Evolutionary conservation across 805 yeast genomes (phyloP), one percentile per base, ranked within the genome.

Genomic region (Nakazawaea peltata): DNA sequence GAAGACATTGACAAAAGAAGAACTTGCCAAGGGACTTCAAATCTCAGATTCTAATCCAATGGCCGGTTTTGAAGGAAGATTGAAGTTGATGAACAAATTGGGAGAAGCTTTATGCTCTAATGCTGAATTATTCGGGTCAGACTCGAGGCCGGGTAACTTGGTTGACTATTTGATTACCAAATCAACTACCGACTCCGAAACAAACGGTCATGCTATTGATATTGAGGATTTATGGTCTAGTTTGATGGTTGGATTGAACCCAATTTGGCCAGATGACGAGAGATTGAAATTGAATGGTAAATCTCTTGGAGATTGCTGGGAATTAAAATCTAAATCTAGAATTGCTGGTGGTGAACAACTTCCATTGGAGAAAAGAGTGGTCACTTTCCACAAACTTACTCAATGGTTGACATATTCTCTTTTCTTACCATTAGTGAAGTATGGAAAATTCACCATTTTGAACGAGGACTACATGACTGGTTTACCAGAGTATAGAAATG

Each of bases 391-490:
- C 45, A 77, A 77, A 40, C 58, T 77, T 26, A 74, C 81, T 0
- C 84, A 77, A 51, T 77, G 83, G 83, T 56, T 77, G 8, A 69
- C 80, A 15, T 77, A 77, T 48, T 77, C 83, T 2, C 50, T 77
- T 33, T 48, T 77, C 14, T 63, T 66, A 11, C 82, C 81, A 5
- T 54, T 77, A 30, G 60, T 57, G 33, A 52, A 57, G 13, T 67
- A 53, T 40, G 77, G 75, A 4, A 53, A 63, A 36, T 63, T 72
- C 45, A 44, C 44, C 9, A 53, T 65, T 21, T 38, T 42, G 9
- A 62, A 67, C 41, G 59, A 66, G 30, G 44, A 50, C 6, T 54
- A 59, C 36, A 69, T 69, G 57, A 73, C 79, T 0, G 80, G 78
- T 1, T 55, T 73, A 22, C 80, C 80, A 6, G 80, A 73, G 49